Evolutionary conservation across 495 filamentous ascomycete species (phyloP).

Genomic region (Astrocystis sublimbata): DNA sequence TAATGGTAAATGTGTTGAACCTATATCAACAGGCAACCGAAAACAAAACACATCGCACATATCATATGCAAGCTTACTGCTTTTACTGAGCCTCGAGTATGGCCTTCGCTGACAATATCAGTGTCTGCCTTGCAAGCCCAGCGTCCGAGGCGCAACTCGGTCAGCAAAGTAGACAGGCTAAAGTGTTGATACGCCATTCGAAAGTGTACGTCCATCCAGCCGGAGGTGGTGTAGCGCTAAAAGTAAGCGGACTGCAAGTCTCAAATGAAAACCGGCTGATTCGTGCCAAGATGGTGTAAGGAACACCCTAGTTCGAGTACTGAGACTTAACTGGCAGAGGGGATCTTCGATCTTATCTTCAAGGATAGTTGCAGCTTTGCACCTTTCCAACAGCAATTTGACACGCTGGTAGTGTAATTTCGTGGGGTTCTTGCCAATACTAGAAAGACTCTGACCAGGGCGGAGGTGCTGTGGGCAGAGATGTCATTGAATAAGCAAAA

Average conservation of each 20-base stretch:
- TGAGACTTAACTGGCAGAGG: not conserved
- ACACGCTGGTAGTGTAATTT: too few species aligned
- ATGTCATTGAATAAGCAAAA: too few species aligned
- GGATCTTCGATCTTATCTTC: too few species aligned
- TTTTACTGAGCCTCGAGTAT: not conserved
- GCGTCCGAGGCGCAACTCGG: not conserved
- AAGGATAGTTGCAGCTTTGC: too few species aligned
- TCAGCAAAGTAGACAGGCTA: too few species aligned
- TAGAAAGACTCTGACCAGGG: too few species aligned
- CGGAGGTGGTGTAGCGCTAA: too few species aligned
- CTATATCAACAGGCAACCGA: not conserved
- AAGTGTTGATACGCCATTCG: not conserved
- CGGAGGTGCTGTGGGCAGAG: too few species aligned
- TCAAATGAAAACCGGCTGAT: not conserved
- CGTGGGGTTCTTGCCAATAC: too few species aligned
- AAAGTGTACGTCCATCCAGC: not conserved
- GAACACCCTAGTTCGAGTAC: not conserved
- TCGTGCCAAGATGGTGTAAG: not conserved
- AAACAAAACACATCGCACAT: not conserved
- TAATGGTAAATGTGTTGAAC: not conserved
- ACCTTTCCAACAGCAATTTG: too few species aligned
- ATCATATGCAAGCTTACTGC: not conserved
- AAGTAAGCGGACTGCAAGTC: not conserved
- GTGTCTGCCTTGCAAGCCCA: not conserved
- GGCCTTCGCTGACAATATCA: conserved; percentile 1